phyloP scores from a whole-genome alignment of 192 early-diverging fungal genomes.

The Coemansia sp. region DNA sequence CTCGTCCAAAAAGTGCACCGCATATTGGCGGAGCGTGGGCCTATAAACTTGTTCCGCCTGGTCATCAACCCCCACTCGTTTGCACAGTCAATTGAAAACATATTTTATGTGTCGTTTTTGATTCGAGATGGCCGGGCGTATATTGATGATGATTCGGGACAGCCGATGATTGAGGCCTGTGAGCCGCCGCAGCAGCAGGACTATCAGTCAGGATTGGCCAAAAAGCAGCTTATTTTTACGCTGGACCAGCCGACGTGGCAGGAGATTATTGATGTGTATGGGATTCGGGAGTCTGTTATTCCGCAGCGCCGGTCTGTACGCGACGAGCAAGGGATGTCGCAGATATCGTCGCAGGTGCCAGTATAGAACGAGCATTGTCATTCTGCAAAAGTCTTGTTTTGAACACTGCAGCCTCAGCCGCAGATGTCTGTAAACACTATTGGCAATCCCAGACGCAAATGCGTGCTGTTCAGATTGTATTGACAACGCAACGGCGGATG shows the following conservation, averaged over 20 bases:
- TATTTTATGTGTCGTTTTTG: slow-evolving; percentile 97
- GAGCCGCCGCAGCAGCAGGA: slow-evolving; percentile 71
- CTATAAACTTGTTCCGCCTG: slow-evolving; percentile 80
- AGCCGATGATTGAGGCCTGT: slow-evolving; percentile 64
- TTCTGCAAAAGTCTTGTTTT: background rate
- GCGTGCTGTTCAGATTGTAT: too few species aligned
- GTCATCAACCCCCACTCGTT: slow-evolving; percentile 89
- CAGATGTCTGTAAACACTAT: background rate
- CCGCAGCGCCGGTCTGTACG: slow-evolving; percentile 38
- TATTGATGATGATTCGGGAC: slow-evolving; percentile 71
- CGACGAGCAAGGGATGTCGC: slow-evolving; percentile 27
- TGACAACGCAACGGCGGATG: too few species aligned
- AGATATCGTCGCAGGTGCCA: slow-evolving; percentile 32
- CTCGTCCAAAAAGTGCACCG: slow-evolving; percentile 71
- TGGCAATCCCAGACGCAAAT: too few species aligned
- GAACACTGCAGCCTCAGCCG: background rate
- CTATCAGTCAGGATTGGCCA: slow-evolving; percentile 61
- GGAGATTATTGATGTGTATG: slow-evolving; percentile 65
- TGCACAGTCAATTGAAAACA: slow-evolving; percentile 92
- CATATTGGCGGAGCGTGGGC: slow-evolving; percentile 58
- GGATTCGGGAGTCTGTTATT: slow-evolving; percentile 62
- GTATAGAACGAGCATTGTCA: background rate
- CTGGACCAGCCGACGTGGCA: slow-evolving; percentile 69
- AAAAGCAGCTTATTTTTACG: slow-evolving; percentile 79
- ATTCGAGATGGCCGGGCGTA: slow-evolving; percentile 79